A percentile compares a stretch with the other conserved stretches of the same genome.
Evolutionary conservation across 352 stramenopile species (phyloP).

Genomic region (Saprolegnia parasitica): DNA sequence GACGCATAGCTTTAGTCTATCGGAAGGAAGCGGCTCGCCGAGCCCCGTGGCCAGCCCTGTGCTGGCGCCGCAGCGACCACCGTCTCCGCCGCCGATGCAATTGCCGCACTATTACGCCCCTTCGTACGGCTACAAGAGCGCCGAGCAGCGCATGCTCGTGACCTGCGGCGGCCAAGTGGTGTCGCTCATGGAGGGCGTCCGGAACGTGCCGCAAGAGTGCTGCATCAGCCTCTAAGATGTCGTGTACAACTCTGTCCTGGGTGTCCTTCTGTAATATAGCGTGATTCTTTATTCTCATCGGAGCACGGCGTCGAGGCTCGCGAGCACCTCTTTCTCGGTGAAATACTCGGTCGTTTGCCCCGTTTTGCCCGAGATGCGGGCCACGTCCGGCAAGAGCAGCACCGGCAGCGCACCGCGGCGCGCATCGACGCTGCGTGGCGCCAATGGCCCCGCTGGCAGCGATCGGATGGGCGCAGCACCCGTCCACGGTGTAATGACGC

Average conservation of each 20-base stretch:
- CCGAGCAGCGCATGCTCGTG: conserved; percentile 49
- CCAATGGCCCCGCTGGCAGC: conserved; percentile 36
- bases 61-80: conserved; percentile 15
- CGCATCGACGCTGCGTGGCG: conserved; percentile 39
- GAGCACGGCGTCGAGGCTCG: not conserved
- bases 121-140: not conserved
- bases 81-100: conserved; percentile 28
- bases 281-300: not conserved
- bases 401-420: conserved; percentile 55
- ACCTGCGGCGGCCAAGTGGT: conserved; percentile 73
- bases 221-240: conserved; percentile 15
- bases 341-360: not conserved
- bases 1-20: conserved; percentile 32
- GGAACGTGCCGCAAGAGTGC: conserved; percentile 43
- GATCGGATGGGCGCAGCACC: conserved; percentile 27
- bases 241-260: not conserved
- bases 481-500: conserved; percentile 28
- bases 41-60: conserved; percentile 30
- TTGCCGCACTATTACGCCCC: conserved; percentile 3
- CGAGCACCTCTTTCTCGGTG: conserved; percentile 1
- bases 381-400: conserved; percentile 64
- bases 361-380: conserved; percentile 37
- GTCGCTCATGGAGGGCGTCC: conserved; percentile 77
- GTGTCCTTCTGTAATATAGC: conserved; percentile 17
- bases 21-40: conserved; percentile 18